Conservation (phyloP, 106 monocot genomes). For the Dendrobium huoshanense region DNA sequence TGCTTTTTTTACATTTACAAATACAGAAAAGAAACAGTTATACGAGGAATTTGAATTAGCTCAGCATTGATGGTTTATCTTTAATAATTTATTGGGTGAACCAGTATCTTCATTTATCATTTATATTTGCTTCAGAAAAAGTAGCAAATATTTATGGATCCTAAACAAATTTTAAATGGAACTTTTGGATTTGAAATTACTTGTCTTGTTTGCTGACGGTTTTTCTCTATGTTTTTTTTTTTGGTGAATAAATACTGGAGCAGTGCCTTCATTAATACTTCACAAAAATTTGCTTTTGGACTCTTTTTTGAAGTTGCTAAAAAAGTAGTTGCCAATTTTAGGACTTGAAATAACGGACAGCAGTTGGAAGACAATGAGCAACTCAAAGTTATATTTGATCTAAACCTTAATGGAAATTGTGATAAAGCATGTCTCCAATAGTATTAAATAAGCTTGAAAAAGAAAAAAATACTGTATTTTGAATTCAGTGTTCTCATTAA, state of each 20-base stretch:
- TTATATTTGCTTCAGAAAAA: no score
- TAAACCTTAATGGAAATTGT: not conserved
- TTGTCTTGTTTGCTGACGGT: not conserved
- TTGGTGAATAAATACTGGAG: not conserved
- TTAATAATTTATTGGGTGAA: not conserved
- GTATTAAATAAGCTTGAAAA: not conserved
- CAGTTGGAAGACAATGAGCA: not conserved
- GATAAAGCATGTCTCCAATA: not conserved
- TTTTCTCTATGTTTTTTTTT: not conserved
- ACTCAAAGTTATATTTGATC: not conserved
- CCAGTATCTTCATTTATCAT: no score
- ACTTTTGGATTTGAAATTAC: not conserved
- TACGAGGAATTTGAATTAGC: not conserved
- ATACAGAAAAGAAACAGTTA: not conserved
- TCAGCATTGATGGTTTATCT: not conserved
- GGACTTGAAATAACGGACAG: not conserved
- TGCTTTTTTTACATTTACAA: not conserved
- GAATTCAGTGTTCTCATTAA: not conserved
- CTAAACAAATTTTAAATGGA: no score
- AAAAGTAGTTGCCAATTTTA: not conserved
- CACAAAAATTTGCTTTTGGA: not conserved
- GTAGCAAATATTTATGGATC: no score
- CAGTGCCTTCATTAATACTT: not conserved
- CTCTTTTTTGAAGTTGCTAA: not conserved
- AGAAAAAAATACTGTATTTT: not conserved